These are phyloP conservation scores for Moesziomyces antarcticus DNA, from an alignment of 1,284 basidiomycete genomes.

Conservation along the genomic window DNA sequence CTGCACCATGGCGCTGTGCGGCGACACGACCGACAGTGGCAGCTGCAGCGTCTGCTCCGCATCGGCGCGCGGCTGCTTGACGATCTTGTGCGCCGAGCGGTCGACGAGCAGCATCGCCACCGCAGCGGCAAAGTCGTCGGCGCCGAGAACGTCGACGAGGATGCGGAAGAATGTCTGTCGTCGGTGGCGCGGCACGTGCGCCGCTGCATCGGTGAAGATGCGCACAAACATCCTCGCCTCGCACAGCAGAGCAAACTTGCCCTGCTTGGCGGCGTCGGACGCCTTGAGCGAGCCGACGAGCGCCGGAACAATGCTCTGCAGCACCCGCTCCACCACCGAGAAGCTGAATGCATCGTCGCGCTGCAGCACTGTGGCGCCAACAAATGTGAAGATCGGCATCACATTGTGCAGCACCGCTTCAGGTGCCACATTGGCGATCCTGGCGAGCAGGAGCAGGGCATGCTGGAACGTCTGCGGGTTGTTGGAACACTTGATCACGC, in stretches of 20 bases:
- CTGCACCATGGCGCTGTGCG: constrained; percentile 73
- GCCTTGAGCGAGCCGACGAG: constrained; percentile 73
- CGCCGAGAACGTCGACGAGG: constrained; percentile 85
- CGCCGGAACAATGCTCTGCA: constrained; percentile 91
- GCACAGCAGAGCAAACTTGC: constrained; percentile 51
- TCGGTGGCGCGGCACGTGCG: constrained; percentile 87
- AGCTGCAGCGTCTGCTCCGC: constrained; percentile 73
- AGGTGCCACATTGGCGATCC: constrained; percentile 83
- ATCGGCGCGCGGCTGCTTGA: constrained; percentile 72
- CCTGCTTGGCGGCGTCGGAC: constrained; percentile 47
- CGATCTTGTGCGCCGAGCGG: constrained; percentile 78
- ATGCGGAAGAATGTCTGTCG: constrained; percentile 90
- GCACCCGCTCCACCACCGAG: constrained; percentile 93
- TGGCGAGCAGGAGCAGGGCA: constrained; percentile 88
- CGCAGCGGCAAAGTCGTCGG: constrained; percentile 83
- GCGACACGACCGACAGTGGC: constrained; percentile 73
- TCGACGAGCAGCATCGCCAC: constrained; percentile 87
- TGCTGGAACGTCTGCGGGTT: constrained; percentile 96
- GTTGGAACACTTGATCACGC: constrained; percentile 71
- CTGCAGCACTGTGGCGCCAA: constrained; percentile 95
- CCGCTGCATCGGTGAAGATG: constrained; percentile 88
- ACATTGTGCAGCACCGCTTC: constrained; percentile 92
- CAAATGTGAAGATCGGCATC: constrained; percentile 99
- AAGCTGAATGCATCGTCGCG: constrained; percentile 96
- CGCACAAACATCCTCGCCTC: constrained; percentile 75